Conservation (phyloP, 805 yeast species). For the Jamesozyma jinghongensis region DNA sequence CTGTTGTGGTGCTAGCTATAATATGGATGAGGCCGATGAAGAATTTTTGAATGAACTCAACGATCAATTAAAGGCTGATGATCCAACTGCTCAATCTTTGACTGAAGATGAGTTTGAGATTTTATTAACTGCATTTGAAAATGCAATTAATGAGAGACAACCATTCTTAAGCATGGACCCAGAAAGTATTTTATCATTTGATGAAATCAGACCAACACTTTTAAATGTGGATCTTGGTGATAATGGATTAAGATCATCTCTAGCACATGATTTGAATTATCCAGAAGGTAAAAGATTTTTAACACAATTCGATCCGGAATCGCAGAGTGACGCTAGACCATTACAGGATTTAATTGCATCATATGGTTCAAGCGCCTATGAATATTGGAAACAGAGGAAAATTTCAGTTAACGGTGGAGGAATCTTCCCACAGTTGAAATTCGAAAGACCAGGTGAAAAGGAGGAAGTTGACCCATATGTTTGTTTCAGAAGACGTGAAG, state of each 20-base stretch:
- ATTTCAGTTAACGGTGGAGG: conserved; percentile 59
- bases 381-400: conserved; percentile 74
- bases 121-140: conserved; percentile 64
- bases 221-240: conserved; percentile 32
- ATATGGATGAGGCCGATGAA: conserved; percentile 85
- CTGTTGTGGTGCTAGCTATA: conserved; percentile 74
- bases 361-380: conserved; percentile 62
- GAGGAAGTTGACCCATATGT: conserved; percentile 93
- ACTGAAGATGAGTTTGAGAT: conserved; percentile 82
- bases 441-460: conserved; percentile 80
- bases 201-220: conserved; percentile 53
- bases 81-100: conserved; percentile 36
- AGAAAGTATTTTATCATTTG: conserved; percentile 55
- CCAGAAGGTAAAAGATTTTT: conserved; percentile 38
- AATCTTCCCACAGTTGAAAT: conserved; percentile 66
- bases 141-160: conserved; percentile 66
- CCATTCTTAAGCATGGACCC: conserved; percentile 88
- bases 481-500: conserved; percentile 91
- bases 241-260: conserved; percentile 48
- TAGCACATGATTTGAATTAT: conserved; percentile 47
- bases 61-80: conserved; percentile 5
- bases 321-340: conserved; percentile 36
- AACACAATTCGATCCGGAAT: conserved; percentile 41
- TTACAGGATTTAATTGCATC: conserved; percentile 40
- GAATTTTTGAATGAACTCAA: conserved; percentile 38